These are phyloP conservation scores for Drechslera avenae DNA, from an alignment of 2,329 filamentous ascomycete genomes.

Conservation along the genomic window DNA sequence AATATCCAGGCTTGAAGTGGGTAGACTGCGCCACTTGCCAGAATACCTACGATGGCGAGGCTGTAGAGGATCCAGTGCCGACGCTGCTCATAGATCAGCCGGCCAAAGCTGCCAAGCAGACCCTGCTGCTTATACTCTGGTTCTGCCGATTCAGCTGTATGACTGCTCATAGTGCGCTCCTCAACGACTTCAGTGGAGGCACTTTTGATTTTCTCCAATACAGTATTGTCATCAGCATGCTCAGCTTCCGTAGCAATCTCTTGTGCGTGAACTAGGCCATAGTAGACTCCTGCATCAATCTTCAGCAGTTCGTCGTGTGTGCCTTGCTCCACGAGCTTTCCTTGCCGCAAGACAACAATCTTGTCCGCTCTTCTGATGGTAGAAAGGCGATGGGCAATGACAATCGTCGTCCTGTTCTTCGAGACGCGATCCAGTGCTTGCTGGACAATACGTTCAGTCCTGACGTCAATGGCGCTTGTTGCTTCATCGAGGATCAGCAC, in stretches of 20 bases:
- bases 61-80: constrained; percentile 43
- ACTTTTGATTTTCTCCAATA: constrained; percentile 25
- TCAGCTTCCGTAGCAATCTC: constrained; percentile 36
- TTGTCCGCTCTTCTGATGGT: constrained; percentile 79
- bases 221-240: constrained; percentile 23
- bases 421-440: constrained; percentile 65
- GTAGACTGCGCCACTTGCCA: constrained; percentile 44
- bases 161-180: constrained; percentile 6
- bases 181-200: constrained; percentile 17
- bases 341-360: constrained; percentile 76
- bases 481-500: constrained; percentile 78
- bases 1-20: constrained; percentile 49
- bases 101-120: constrained; percentile 41
- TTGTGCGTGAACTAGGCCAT: constrained; percentile 64
- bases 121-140: constrained; percentile 38
- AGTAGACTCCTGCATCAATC: constrained; percentile 67
- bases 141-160: constrained; percentile 18
- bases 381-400: constrained; percentile 77
- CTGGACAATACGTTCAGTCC: constrained; percentile 61
- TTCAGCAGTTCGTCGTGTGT: constrained; percentile 73
- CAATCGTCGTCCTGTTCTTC: constrained; percentile 70
- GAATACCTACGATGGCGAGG: constrained; percentile 34
- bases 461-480: constrained; percentile 68
- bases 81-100: constrained; percentile 43
- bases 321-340: constrained; percentile 73